These are phyloP conservation scores for Pichia nakasei DNA, from an alignment of 805 yeast genomes.

Conservation along the genomic window DNA sequence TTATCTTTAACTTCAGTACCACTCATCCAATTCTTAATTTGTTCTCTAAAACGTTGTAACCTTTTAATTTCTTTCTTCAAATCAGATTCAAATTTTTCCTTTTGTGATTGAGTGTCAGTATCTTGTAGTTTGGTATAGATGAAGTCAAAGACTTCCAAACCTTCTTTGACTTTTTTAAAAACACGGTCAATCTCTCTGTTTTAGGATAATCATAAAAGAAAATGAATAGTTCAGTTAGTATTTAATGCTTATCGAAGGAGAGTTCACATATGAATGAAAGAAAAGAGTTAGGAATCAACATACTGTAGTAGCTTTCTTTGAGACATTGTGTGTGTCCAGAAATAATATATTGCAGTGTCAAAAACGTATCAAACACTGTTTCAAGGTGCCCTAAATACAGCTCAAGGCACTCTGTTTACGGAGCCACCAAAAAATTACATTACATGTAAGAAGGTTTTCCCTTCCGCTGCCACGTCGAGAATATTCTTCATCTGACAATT, in stretches of 20 bases:
- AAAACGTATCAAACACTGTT: too few relatives aligned
- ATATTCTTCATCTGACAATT: too few relatives aligned
- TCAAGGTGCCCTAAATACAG: too few relatives aligned
- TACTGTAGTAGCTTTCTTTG: slow-evolving; percentile 44
- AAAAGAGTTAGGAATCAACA: too few relatives aligned
- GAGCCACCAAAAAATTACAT: too few relatives aligned
- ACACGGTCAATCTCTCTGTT: slow-evolving; percentile 80
- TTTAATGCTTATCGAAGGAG: too few relatives aligned
- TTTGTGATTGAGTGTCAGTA: slow-evolving; percentile 77
- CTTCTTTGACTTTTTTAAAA: slow-evolving; percentile 86
- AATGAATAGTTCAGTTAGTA: too few relatives aligned
- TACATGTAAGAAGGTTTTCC: too few relatives aligned
- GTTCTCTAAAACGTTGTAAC: slow-evolving; percentile 88
- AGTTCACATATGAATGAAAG: too few relatives aligned
- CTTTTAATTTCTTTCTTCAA: slow-evolving; percentile 92
- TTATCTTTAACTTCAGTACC: slow-evolving; percentile 90
- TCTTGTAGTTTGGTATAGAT: slow-evolving; percentile 77
- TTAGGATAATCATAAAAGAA: neutral
- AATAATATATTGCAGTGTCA: too few relatives aligned
- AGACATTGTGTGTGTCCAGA: slow-evolving; percentile 28
- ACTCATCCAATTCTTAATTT: slow-evolving; percentile 88
- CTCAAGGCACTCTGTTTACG: neutral
- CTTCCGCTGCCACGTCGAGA: too few relatives aligned
- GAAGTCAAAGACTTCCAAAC: slow-evolving; percentile 75
- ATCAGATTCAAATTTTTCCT: slow-evolving; percentile 89